These are phyloP conservation scores for Aspergillus incahuasiensis DNA, from an alignment of 495 filamentous ascomycete species.

Conservation along the genomic window DNA sequence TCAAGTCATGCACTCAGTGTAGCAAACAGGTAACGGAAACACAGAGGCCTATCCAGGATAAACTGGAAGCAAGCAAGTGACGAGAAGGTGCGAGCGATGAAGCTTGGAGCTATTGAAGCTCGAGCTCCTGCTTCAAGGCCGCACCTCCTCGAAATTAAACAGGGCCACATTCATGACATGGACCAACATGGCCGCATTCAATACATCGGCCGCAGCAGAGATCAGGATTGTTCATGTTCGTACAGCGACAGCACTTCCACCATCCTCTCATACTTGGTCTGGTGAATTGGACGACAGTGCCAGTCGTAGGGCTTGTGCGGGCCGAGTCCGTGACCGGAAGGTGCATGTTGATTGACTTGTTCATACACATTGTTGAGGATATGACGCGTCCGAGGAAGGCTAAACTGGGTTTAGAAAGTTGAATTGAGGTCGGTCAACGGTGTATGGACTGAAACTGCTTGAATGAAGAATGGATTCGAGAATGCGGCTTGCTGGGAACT, in stretches of 20 bases:
- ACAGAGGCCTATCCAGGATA: background rate
- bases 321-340: background rate
- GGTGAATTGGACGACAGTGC: background rate
- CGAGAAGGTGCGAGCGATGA: background rate
- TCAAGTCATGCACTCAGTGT: background rate
- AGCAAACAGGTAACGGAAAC: background rate
- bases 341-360: background rate
- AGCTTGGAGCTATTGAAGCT: background rate
- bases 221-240: background rate
- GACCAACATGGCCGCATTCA: background rate
- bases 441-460: too few species aligned
- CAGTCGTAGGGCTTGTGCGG: background rate
- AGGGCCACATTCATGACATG: background rate
- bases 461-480: too few species aligned
- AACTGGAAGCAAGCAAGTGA: background rate
- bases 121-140: background rate
- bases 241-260: background rate
- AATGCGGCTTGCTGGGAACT: too few species aligned
- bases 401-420: too few species aligned
- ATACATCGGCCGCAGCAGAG: background rate
- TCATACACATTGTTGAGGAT: too few species aligned
- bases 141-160: background rate
- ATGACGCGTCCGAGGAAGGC: too few species aligned
- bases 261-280: background rate
- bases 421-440: too few species aligned